phyloP scores from a whole-genome alignment of 495 filamentous ascomycete genomes.

The Rostrohypoxylon terebratum region DNA sequence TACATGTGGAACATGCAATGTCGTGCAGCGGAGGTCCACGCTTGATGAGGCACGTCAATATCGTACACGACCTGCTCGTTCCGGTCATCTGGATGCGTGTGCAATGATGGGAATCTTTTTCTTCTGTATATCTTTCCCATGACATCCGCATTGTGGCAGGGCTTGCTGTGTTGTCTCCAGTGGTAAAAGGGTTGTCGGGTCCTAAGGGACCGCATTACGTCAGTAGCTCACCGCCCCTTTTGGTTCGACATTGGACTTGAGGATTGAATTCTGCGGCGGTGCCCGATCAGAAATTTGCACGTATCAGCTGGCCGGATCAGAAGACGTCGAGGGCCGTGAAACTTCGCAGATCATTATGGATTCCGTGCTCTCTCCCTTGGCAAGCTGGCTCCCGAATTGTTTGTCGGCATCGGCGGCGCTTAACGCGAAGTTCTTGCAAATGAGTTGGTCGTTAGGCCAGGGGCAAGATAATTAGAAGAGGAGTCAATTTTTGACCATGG shows the following conservation, averaged over 20 bases:
- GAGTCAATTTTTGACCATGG: conserved; percentile 1
- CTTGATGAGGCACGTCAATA: conserved; percentile 46
- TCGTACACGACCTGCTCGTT: conserved; percentile 39
- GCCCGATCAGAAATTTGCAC: conserved; percentile 40
- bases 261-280: conserved; percentile 42
- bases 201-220: conserved; percentile 41
- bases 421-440: conserved; percentile 16
- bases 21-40: conserved; percentile 48
- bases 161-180: conserved; percentile 46
- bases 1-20: conserved; percentile 49
- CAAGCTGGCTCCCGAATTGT: conserved; percentile 17
- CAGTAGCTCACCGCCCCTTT: conserved; percentile 48
- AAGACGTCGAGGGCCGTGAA: conserved; percentile 29
- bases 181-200: conserved; percentile 34
- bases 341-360: conserved; percentile 31
- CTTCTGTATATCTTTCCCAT: conserved; percentile 26
- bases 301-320: conserved; percentile 32
- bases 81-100: conserved; percentile 39
- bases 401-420: conserved; percentile 24
- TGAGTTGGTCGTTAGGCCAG: conserved; percentile 15
- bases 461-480: conserved; percentile 15
- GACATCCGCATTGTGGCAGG: conserved; percentile 36
- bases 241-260: conserved; percentile 39
- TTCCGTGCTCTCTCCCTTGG: background rate
- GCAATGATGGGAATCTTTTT: conserved; percentile 31